Conservation (phyloP, 2,329 filamentous ascomycete genomes). For the Raffaelea deltoideospora region DNA sequence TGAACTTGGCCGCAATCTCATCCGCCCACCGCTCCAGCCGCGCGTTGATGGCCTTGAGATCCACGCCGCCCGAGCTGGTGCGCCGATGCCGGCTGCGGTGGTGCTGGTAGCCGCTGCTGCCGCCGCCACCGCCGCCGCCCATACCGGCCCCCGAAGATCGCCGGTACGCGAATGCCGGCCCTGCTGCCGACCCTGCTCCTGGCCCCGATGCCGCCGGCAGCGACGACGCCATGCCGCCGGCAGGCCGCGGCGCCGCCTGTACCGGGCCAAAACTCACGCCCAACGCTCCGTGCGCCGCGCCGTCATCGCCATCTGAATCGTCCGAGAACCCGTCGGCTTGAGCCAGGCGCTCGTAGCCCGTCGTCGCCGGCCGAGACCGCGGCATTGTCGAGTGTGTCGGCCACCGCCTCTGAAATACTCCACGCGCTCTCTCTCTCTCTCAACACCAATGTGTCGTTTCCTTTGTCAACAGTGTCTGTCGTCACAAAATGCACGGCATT, state of each 20-base stretch:
- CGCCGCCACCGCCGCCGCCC: slow-evolving; percentile 19
- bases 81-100: slow-evolving; percentile 13
- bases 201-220: slow-evolving; percentile 7
- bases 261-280: slow-evolving; percentile 35
- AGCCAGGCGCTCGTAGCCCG: slow-evolving; percentile 72
- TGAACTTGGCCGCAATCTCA: slow-evolving; percentile 95
- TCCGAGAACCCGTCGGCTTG: slow-evolving; percentile 66
- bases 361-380: slow-evolving; percentile 53
- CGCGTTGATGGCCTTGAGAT: slow-evolving; percentile 96
- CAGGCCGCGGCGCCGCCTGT: slow-evolving; percentile 38
- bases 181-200: neutral
- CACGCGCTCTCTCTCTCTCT: too few relatives aligned
- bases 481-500: too few relatives aligned
- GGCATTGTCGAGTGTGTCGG: slow-evolving; percentile 47
- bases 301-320: slow-evolving; percentile 53
- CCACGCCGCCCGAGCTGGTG: slow-evolving; percentile 81
- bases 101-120: neutral
- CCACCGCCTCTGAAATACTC: too few relatives aligned
- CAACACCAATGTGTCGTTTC: too few relatives aligned
- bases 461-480: too few relatives aligned
- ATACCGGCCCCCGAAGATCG: slow-evolving; percentile 20
- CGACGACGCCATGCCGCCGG: slow-evolving; percentile 36
- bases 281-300: slow-evolving; percentile 49
- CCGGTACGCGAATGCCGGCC: neutral
- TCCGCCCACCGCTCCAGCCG: slow-evolving; percentile 92